Conservation (phyloP, 352 stramenopile species). For the Blastocystis sp. region DNA sequence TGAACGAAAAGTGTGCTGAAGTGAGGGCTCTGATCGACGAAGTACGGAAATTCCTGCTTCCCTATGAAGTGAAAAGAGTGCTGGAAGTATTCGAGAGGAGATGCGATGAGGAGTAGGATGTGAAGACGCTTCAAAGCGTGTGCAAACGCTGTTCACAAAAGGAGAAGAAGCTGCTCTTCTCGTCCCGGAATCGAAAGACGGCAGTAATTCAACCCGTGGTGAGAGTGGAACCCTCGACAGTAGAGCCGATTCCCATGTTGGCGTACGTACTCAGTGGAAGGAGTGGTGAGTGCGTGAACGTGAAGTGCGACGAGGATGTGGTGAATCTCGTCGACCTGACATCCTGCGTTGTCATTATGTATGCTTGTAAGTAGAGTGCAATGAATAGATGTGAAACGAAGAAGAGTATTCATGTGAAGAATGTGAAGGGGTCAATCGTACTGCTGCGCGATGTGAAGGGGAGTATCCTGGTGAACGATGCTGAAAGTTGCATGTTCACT, state of each 20-base stretch:
- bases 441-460: conserved; percentile 18
- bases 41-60: neutral
- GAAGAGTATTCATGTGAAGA: conserved; percentile 36
- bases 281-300: neutral
- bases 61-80: neutral
- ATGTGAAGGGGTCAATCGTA: neutral
- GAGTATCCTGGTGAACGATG: neutral
- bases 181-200: neutral
- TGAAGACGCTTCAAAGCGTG: neutral
- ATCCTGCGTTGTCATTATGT: neutral
- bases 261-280: neutral
- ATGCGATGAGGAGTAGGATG: neutral
- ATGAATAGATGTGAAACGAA: conserved; percentile 31
- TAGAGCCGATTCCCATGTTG: neutral
- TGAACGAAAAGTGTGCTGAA: neutral
- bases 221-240: neutral
- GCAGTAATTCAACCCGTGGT: neutral
- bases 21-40: neutral
- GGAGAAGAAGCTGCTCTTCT: neutral
- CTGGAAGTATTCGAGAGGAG: neutral
- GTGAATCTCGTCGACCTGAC: neutral
- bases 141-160: neutral
- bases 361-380: neutral
- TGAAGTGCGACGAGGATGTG: neutral
- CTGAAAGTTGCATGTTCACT: conserved; percentile 26